Percentiles rank a stretch among this genome's conserved stretches.
These are phyloP conservation scores for Tylopilus subfusipes DNA, from an alignment of 768 basidiomycete genomes.

Conservation along the genomic window DNA sequence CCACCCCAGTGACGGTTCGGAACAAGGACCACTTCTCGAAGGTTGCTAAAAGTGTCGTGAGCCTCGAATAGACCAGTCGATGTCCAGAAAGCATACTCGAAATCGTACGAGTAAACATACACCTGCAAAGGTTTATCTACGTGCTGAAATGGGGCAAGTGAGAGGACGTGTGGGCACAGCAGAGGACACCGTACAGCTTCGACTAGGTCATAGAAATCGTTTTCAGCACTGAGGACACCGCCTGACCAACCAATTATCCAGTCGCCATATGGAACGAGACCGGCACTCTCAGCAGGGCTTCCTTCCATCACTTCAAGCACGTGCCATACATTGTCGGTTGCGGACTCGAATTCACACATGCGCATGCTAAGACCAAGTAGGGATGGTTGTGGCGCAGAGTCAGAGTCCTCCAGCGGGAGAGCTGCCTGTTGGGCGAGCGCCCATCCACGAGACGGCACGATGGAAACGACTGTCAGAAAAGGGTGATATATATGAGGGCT, in stretches of 20 bases:
- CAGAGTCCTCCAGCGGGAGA: slow-evolving; percentile 39
- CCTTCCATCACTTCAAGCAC: slow-evolving; percentile 96
- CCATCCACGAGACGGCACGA: slow-evolving; percentile 86
- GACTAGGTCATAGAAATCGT: slow-evolving; percentile 94
- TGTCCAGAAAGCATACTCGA: slow-evolving; percentile 62
- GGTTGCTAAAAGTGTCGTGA: slow-evolving; percentile 51
- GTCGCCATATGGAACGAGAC: slow-evolving; percentile 86
- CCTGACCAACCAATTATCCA: slow-evolving; percentile 91
- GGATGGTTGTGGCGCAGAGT: slow-evolving; percentile 64
- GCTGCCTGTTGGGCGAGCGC: slow-evolving; percentile 43
- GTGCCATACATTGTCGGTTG: slow-evolving; percentile 96
- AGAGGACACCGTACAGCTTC: slow-evolving; percentile 62
- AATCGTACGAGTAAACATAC: slow-evolving; percentile 96
- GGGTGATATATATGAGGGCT: neutral
- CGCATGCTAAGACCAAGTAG: slow-evolving; percentile 93
- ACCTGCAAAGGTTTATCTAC: slow-evolving; percentile 90
- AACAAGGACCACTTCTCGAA: slow-evolving; percentile 90
- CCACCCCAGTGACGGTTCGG: slow-evolving; percentile 98
- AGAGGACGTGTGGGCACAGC: neutral
- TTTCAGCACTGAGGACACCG: slow-evolving; percentile 84
- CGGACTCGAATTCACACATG: slow-evolving; percentile 84
- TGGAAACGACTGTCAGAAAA: slow-evolving; percentile 61
- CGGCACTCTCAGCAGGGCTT: slow-evolving; percentile 93
- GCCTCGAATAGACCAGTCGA: neutral
- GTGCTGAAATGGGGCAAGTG: slow-evolving; percentile 51